A percentile compares a stretch with the other conserved stretches of the same genome.
Evolutionary conservation across 2,329 filamentous ascomycete genomes (phyloP).

Genomic region (Pyricularia sp.): DNA sequence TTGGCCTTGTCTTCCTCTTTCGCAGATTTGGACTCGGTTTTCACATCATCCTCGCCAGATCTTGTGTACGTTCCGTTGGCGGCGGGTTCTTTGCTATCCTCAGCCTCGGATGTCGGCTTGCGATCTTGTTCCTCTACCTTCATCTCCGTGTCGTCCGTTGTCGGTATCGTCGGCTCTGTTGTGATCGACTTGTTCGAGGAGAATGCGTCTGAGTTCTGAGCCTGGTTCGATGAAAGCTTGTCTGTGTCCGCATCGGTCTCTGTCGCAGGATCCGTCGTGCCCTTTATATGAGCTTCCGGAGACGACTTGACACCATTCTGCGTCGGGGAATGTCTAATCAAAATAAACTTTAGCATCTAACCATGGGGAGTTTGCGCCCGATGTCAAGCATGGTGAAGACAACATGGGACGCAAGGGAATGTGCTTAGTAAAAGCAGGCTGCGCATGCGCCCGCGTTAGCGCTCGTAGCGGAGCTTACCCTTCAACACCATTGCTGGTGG

Average conservation of each 20-base stretch:
- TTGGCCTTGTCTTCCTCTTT: neutral
- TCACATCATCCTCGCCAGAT: neutral
- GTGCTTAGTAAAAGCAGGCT: neutral
- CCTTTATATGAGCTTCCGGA: slow-evolving; percentile 2
- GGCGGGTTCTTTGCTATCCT: neutral
- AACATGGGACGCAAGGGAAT: neutral
- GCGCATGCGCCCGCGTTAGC: neutral
- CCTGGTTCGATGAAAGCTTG: slow-evolving; percentile 8
- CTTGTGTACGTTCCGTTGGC: neutral
- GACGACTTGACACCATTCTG: slow-evolving; percentile 1
- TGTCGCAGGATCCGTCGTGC: neutral
- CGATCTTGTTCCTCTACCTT: neutral
- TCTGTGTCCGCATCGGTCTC: slow-evolving; percentile 1
- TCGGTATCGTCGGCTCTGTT: neutral
- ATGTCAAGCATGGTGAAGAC: neutral
- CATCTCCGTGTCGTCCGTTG: neutral
- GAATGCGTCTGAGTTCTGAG: slow-evolving; percentile 16
- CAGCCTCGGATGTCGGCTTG: neutral
- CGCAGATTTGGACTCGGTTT: neutral
- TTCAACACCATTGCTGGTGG: slow-evolving; percentile 29
- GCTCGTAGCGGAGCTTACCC: slow-evolving; percentile 39
- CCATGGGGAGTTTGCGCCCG: neutral
- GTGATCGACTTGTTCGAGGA: slow-evolving; percentile 14
- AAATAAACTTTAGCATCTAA: neutral
- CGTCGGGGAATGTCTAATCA: neutral